Percentiles rank a stretch among this genome's conserved stretches.
These are phyloP conservation scores for Eremothecium sinecaudum DNA, from an alignment of 1,139 yeast genomes.

Conservation along the genomic window DNA sequence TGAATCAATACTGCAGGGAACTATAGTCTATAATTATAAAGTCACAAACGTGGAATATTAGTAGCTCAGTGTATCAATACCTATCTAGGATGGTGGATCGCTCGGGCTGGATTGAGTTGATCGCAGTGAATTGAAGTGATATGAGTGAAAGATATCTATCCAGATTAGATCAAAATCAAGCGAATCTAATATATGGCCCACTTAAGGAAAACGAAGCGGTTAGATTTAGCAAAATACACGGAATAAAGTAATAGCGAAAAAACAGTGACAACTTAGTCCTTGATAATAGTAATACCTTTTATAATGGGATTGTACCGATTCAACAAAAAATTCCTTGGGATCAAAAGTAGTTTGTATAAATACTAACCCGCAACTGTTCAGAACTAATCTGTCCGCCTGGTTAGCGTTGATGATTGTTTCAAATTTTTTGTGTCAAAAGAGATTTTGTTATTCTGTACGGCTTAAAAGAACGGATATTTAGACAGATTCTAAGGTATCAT, in stretches of 20 bases:
- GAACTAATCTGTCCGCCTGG: neutral
- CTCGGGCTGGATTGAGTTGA: too few species aligned
- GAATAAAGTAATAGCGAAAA: constrained; percentile 4
- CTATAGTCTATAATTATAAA: constrained; percentile 1
- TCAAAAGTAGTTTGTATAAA: constrained; percentile 3
- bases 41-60: constrained; percentile 5
- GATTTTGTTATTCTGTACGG: constrained; percentile 8
- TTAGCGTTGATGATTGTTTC: neutral
- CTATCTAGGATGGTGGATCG: neutral
- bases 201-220: neutral
- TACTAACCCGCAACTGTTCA: neutral
- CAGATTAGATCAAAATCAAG: neutral
- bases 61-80: constrained; percentile 1
- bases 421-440: constrained; percentile 5
- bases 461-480: too few species aligned
- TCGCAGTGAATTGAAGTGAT: too few species aligned
- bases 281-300: constrained; percentile 3
- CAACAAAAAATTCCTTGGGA: too few species aligned
- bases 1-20: neutral
- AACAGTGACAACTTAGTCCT: constrained; percentile 5
- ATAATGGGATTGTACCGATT: too few species aligned
- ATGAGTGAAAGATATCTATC: too few species aligned
- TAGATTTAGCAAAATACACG: constrained; percentile 1
- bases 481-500: too few species aligned
- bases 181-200: neutral